Conservation (phyloP, 371 early-diverging fungal species). For the Mortierella sp. region DNA sequence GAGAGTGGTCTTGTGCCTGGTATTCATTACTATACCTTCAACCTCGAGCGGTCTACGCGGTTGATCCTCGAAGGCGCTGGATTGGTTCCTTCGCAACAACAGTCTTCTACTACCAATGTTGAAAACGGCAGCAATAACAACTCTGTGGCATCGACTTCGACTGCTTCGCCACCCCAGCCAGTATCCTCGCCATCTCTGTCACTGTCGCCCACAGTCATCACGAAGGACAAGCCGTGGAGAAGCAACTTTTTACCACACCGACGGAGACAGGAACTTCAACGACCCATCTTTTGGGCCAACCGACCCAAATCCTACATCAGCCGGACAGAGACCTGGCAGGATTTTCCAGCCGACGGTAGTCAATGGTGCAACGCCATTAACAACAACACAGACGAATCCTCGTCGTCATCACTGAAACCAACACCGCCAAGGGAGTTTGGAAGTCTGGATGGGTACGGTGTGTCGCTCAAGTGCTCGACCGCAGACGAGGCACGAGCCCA, state of each 20-base stretch:
- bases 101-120: not conserved
- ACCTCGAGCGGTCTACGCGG: constrained; percentile 86
- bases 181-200: not conserved
- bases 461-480: constrained; percentile 73
- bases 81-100: not conserved
- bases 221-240: constrained; percentile 58
- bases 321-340: constrained; percentile 93
- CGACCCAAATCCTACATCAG: constrained; percentile 87
- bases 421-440: too few relatives aligned
- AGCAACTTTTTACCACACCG: constrained; percentile 25
- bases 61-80: constrained; percentile 80
- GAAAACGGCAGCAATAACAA: too few relatives aligned
- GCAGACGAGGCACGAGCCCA: constrained; percentile 66
- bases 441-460: constrained; percentile 86
- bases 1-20: constrained; percentile 72
- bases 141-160: not conserved
- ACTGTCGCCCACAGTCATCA: not conserved
- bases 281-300: constrained; percentile 96
- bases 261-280: constrained; percentile 85
- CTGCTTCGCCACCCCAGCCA: not conserved
- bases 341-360: constrained; percentile 62
- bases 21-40: constrained; percentile 89
- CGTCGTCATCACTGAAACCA: too few relatives aligned
- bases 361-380: too few relatives aligned
- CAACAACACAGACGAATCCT: too few relatives aligned